Conservation (phyloP, 768 basidiomycete species). For the Lanmaoa rubissima region DNA sequence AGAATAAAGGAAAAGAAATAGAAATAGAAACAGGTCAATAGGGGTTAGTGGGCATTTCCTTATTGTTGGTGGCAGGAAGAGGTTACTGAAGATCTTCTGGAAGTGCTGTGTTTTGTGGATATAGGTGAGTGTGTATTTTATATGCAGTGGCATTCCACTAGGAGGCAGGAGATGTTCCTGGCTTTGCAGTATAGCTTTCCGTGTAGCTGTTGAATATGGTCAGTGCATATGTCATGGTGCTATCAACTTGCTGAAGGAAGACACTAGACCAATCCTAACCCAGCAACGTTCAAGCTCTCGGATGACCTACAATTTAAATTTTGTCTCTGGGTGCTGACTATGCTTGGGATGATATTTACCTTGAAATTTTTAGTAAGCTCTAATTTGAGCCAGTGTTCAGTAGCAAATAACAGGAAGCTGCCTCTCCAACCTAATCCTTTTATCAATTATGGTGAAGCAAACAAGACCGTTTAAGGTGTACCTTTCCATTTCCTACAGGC, state of each 20-base stretch:
- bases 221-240: constrained; percentile 71
- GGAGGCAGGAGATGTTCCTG: too few relatives aligned
- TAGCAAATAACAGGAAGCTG: constrained; percentile 87
- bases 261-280: constrained; percentile 97
- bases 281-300: constrained; percentile 87
- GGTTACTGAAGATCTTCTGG: too few relatives aligned
- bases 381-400: constrained; percentile 92
- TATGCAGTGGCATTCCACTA: too few relatives aligned
- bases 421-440: constrained; percentile 77
- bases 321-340: not conserved
- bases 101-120: too few relatives aligned
- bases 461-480: constrained; percentile 16
- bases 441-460: not conserved
- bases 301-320: constrained; percentile 55
- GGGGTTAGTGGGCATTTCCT: too few relatives aligned
- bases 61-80: too few relatives aligned
- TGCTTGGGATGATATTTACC: constrained; percentile 30
- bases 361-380: constrained; percentile 97
- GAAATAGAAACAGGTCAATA: too few relatives aligned
- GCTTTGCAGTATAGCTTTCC: too few relatives aligned
- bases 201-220: not conserved
- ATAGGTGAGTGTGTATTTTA: too few relatives aligned
- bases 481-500: constrained; percentile 93
- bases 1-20: too few relatives aligned
- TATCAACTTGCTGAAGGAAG: constrained; percentile 92